Evolutionary conservation across 306 rosid species (phyloP).

Genomic region (Ziziphus jujuba): DNA sequence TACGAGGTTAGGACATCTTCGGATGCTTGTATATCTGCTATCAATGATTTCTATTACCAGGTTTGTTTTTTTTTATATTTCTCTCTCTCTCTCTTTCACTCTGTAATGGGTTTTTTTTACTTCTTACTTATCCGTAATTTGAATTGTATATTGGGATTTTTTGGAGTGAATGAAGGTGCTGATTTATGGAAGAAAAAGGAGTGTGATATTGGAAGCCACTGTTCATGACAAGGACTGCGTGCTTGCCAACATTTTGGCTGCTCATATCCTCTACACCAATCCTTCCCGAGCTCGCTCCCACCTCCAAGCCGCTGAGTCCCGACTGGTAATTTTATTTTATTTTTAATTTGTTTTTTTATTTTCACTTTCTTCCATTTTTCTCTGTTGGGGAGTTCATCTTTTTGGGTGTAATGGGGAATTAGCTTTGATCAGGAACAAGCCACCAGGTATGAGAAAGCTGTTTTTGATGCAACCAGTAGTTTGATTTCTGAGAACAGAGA

Average conservation of each 20-base stretch:
- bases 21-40: slow-evolving; percentile 67
- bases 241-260: slow-evolving; percentile 77
- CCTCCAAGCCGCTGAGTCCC: slow-evolving; percentile 58
- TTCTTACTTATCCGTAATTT: slow-evolving; percentile 6
- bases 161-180: slow-evolving; percentile 49
- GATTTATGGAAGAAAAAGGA: slow-evolving; percentile 65
- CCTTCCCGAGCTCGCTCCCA: slow-evolving; percentile 48
- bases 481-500: slow-evolving; percentile 66
- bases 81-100: not conserved
- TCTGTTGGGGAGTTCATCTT: not conserved
- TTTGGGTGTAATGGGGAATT: not conserved
- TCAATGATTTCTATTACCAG: slow-evolving; percentile 72
- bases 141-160: slow-evolving; percentile 25
- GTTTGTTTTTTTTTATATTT: slow-evolving; percentile 28
- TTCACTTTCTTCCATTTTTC: not conserved
- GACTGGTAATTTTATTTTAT: slow-evolving; percentile 45
- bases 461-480: slow-evolving; percentile 54
- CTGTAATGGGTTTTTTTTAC: not conserved
- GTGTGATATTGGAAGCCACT: slow-evolving; percentile 72
- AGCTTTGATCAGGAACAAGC: slow-evolving; percentile 58
- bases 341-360: not conserved
- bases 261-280: slow-evolving; percentile 48
- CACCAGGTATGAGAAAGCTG: slow-evolving; percentile 76
- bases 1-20: slow-evolving; percentile 70
- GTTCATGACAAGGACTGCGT: slow-evolving; percentile 65